Evolutionary conservation across 1,284 basidiomycete species (phyloP).

Genomic region (Puccinia polysora): DNA sequence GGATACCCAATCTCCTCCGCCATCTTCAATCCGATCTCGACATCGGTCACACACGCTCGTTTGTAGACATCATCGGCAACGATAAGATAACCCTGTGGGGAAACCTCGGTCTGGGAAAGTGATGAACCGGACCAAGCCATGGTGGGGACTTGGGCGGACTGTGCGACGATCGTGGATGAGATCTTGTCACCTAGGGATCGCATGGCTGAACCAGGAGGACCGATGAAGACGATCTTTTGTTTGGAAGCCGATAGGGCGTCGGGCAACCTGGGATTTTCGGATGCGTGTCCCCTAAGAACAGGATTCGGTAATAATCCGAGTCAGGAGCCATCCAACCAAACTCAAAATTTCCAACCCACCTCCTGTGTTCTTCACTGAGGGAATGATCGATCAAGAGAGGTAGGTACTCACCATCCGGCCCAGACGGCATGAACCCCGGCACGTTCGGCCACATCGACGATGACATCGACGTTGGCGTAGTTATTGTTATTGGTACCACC

Average conservation of each 20-base stretch:
- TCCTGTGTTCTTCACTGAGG: not conserved
- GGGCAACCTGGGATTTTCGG: constrained; percentile 96
- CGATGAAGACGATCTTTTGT: constrained; percentile 97
- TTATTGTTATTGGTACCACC: constrained; percentile 99
- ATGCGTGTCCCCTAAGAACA: constrained; percentile 75
- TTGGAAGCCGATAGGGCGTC: constrained; percentile 86
- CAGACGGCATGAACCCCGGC: constrained; percentile 97
- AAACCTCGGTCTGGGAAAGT: constrained; percentile 80
- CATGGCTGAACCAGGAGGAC: constrained; percentile 98
- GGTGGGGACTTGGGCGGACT: constrained; percentile 93
- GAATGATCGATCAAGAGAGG: not conserved
- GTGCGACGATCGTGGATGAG: constrained; percentile 97
- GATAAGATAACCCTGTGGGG: constrained; percentile 82
- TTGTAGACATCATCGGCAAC: constrained; percentile 88
- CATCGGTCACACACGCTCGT: constrained; percentile 80
- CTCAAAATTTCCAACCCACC: not conserved
- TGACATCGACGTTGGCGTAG: constrained; percentile 99
- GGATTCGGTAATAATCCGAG: not conserved
- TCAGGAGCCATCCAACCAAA: no score
- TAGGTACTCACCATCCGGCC: constrained; percentile 77
- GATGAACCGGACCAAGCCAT: constrained; percentile 99
- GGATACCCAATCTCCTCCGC: constrained; percentile 91
- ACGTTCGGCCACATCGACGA: constrained; percentile 96
- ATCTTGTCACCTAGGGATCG: constrained; percentile 99
- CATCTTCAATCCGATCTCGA: constrained; percentile 78